Conservation (phyloP, 2,329 filamentous ascomycete species). For the Tolypocladium capitatum region DNA sequence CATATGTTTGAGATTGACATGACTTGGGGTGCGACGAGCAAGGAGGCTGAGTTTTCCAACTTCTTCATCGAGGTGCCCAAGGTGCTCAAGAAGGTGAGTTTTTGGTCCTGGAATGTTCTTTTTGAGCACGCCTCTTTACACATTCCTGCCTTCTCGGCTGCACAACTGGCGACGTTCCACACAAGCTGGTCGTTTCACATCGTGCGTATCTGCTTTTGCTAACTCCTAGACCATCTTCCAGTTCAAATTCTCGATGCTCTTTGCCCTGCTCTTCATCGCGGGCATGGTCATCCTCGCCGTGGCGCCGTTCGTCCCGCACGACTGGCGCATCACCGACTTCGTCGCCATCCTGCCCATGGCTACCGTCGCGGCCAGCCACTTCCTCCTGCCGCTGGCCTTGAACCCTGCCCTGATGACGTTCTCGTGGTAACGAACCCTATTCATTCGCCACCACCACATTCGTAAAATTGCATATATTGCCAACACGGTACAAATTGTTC, state of each 20-base stretch:
- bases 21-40: conserved; percentile 73
- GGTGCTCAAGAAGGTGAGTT: conserved; percentile 61
- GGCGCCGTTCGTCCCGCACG: conserved; percentile 49
- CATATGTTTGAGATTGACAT: conserved; percentile 83
- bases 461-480: background rate
- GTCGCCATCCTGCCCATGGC: conserved; percentile 67
- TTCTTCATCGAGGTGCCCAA: conserved; percentile 78
- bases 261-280: conserved; percentile 43
- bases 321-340: conserved; percentile 56
- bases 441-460: background rate
- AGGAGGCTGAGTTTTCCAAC: conserved; percentile 68
- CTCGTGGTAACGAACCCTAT: conserved; percentile 42
- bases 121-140: background rate
- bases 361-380: conserved; percentile 54
- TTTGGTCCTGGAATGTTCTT: conserved; percentile 13
- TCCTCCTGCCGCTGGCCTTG: conserved; percentile 57
- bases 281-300: conserved; percentile 53
- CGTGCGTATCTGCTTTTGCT: conserved; percentile 8
- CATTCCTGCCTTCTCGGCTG: background rate
- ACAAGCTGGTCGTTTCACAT: background rate
- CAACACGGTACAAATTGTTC: background rate
- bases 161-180: background rate
- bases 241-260: conserved; percentile 62
- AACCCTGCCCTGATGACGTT: conserved; percentile 75
- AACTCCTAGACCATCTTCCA: conserved; percentile 15